Evolutionary conservation across 345 rosid genomes (phyloP), one percentile per base, ranked within the genome.

Genomic region (Eutrema yunnanense): DNA sequence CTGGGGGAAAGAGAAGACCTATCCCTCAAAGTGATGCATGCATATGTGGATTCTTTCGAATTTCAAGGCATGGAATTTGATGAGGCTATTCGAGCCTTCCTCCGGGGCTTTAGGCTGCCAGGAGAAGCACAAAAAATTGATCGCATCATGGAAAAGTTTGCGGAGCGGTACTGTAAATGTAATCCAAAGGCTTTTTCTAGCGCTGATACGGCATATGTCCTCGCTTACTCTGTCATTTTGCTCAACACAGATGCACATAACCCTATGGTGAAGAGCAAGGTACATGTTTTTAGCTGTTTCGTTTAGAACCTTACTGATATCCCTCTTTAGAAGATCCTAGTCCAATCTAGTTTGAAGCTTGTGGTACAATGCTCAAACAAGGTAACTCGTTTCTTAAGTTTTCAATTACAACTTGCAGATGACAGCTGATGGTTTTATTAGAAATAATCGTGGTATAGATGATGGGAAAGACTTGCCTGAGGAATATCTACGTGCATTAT

Each of bases 81-180:
- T 66, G 96, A 95, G 83, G 99, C 99, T 62, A 90, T 95, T 57
- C 87, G 98, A 73, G 74, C 78, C 81, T 87, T 92, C 70, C 81
- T 95, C 19, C 93, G 82, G 72, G 96, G 98, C 52, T 95, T 95
- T 83, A 88, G 99, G 76, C 81, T 95, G 81, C 99, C 99, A 14
- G 99, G 99, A 72, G 99, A 95, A 81, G 99, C 99, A 60, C 99
- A 95, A 75, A 95, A 95, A 84, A 95, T 95, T 71, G 99, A 95
- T 75, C 89, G 99, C 52, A 92, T 95, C 73, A 95, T 95, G 99
- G 99, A 95, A 76, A 95, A 95, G 84, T 95, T 95, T 76, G 84
- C 99, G 22, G 98, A 92, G 82, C 91, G 96, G 64, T 95, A 86
- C 76, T 95, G 99, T 82, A 92, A 92, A 82, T 95, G 99, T 76